Conservation (phyloP, 192 early-diverging fungal genomes). For the Oehlia diaphana region DNA sequence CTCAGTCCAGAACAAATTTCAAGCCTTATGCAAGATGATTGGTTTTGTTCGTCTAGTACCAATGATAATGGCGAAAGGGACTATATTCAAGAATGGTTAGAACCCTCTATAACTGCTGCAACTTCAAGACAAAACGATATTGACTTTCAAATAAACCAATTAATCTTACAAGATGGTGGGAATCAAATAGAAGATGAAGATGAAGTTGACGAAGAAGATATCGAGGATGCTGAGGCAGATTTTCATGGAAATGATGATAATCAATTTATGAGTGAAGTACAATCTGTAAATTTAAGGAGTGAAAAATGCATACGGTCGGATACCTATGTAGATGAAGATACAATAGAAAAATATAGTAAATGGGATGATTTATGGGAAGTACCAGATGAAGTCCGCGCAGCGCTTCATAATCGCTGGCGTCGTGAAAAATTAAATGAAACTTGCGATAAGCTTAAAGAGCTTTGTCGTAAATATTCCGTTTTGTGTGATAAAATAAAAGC, state of each 20-base stretch:
- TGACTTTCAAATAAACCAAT: slow-evolving; percentile 29
- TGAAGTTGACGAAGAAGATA: slow-evolving; percentile 53
- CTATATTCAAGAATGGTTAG: slow-evolving; percentile 22
- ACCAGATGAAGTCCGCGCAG: slow-evolving; percentile 33
- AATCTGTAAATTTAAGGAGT: slow-evolving; percentile 30
- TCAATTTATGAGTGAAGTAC: slow-evolving; percentile 9
- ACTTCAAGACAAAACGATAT: slow-evolving; percentile 24
- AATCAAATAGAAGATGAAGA: slow-evolving; percentile 38
- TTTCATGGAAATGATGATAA: slow-evolving; percentile 42
- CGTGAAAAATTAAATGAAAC: slow-evolving; percentile 21
- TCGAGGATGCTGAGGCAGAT: slow-evolving; percentile 42
- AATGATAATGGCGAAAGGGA: neutral
- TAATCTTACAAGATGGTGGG: slow-evolving; percentile 28
- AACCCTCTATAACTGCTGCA: neutral
- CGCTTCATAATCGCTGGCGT: slow-evolving; percentile 41
- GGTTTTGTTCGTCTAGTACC: slow-evolving; percentile 16
- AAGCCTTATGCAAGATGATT: slow-evolving; percentile 43
- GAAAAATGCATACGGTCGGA: slow-evolving; percentile 34
- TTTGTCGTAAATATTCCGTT: slow-evolving; percentile 21
- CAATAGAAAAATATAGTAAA: slow-evolving; percentile 8
- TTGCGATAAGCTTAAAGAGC: slow-evolving; percentile 13
- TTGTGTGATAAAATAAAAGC: slow-evolving; percentile 35
- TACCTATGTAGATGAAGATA: slow-evolving; percentile 24
- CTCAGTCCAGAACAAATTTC: slow-evolving; percentile 38
- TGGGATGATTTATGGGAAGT: slow-evolving; percentile 36